Conservation (phyloP, 2,329 filamentous ascomycete species). For the Penicillium occitanis region DNA sequence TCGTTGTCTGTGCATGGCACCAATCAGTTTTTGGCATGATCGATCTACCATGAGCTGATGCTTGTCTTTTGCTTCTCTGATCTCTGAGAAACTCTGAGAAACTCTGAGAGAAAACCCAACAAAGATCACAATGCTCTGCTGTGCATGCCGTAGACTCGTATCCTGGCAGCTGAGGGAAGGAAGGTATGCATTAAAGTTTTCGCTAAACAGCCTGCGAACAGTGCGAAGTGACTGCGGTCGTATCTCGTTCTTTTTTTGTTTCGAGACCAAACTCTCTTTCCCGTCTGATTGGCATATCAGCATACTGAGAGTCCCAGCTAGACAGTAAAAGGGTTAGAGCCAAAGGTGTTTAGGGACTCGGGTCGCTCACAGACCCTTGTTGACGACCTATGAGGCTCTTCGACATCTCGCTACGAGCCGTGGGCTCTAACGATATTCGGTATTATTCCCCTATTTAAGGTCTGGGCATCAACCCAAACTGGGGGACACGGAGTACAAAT, state of each 20-base stretch:
- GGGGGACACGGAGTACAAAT: background rate
- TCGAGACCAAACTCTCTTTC: background rate
- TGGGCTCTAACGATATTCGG: background rate
- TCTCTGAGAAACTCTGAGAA: background rate
- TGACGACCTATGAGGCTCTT: slow-evolving; percentile 14
- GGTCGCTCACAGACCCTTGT: slow-evolving; percentile 9
- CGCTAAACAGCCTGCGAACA: background rate
- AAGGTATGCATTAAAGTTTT: slow-evolving; percentile 1
- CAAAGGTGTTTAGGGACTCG: background rate
- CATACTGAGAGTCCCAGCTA: background rate
- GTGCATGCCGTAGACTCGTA: too few species aligned
- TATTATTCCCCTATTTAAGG: background rate
- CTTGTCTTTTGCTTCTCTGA: background rate
- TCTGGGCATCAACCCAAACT: slow-evolving; percentile 3
- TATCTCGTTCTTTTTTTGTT: background rate
- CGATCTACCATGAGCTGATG: background rate
- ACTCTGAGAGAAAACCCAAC: background rate
- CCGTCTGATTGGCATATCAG: background rate
- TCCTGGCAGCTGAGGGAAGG: background rate
- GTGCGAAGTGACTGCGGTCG: background rate
- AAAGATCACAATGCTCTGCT: background rate
- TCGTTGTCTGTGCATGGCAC: background rate
- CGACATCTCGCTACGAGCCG: slow-evolving; percentile 8
- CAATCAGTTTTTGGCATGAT: background rate
- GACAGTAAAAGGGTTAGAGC: slow-evolving; percentile 5